Percentiles rank a stretch among this genome's conserved stretches.
Evolutionary conservation across 2,329 filamentous ascomycete species (phyloP).

Genomic region (Dactylellina cionopaga): DNA sequence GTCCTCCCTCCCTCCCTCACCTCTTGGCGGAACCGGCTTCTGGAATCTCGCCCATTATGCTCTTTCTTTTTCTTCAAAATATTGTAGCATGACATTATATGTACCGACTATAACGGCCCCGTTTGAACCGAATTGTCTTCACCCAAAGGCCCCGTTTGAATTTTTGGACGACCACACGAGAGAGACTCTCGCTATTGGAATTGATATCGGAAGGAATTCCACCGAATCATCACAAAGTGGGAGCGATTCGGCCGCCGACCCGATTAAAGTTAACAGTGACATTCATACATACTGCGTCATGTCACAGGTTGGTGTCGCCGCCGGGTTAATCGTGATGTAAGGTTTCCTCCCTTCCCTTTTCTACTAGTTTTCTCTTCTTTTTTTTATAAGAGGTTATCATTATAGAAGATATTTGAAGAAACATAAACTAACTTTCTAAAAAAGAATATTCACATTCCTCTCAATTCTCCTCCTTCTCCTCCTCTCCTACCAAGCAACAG

Average conservation of each 20-base stretch:
- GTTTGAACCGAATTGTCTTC: slow-evolving; percentile 47
- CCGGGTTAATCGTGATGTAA: slow-evolving; percentile 51
- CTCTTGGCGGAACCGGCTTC: slow-evolving; percentile 34
- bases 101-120: slow-evolving; percentile 45
- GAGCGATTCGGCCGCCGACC: background rate
- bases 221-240: background rate
- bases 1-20: too few species aligned
- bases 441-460: slow-evolving; percentile 51
- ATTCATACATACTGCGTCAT: slow-evolving; percentile 52
- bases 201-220: slow-evolving; percentile 48
- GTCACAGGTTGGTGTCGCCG: slow-evolving; percentile 52
- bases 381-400: too few species aligned
- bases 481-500: slow-evolving; percentile 50
- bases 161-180: slow-evolving; percentile 45
- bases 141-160: slow-evolving; percentile 43
- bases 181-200: slow-evolving; percentile 44
- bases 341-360: background rate
- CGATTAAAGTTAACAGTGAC: slow-evolving; percentile 30
- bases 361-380: background rate
- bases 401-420: background rate
- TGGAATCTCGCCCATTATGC: slow-evolving; percentile 4
- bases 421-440: background rate
- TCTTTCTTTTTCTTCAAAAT: slow-evolving; percentile 23
- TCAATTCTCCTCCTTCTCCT: slow-evolving; percentile 44
- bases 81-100: slow-evolving; percentile 52